Evolutionary conservation across 306 rosid genomes (phyloP), one percentile per base, ranked within the genome.

Genomic region (Vachellia collinsii): DNA sequence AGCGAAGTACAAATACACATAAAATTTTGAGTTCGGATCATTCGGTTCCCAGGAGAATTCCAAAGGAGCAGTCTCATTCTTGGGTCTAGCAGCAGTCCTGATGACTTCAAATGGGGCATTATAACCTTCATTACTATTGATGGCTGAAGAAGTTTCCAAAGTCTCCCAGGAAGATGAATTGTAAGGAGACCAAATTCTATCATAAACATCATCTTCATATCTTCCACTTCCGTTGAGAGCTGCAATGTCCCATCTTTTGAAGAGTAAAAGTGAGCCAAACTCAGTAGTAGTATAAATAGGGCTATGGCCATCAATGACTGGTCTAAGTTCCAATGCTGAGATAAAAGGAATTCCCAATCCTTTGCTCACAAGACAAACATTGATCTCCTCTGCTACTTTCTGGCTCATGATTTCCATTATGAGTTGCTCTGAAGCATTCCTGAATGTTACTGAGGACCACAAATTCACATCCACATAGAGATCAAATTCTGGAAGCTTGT

Each of bases 271-370:
- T 17, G 94, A 81, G 19, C 88, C 89, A 80, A 85, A 85, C 83
- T 82, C 90, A 23, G 91, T 77, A 23, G 91, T 77, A 13, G 20
- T 53, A 75, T 92, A 92, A 69, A 81, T 80, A 7, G 91, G 72
- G 54, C 44, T 80, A 7, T 90, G 72, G 48, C 50, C 53, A 76
- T 75, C 56, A 14, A 92, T 67, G 8, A 92, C 44, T 3, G 97
- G 97, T 75, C 97, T 86, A 54, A 87, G 80, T 81, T 92, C 94
- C 87, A 89, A 89, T 22, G 79, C 91, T 6, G 97, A 92, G 65
- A 90, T 87, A 83, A 92, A 92, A 72, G 97, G 94, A 82, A 70
- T 83, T 62, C 97, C 97, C 59, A 51, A 9, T 56, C 94, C 93
- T 70, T 82, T 90, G 84, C 89, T 83, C 42, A 89, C 80, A 25